Conservation (phyloP, 768 basidiomycete species). For the Tulasnella calospora region DNA sequence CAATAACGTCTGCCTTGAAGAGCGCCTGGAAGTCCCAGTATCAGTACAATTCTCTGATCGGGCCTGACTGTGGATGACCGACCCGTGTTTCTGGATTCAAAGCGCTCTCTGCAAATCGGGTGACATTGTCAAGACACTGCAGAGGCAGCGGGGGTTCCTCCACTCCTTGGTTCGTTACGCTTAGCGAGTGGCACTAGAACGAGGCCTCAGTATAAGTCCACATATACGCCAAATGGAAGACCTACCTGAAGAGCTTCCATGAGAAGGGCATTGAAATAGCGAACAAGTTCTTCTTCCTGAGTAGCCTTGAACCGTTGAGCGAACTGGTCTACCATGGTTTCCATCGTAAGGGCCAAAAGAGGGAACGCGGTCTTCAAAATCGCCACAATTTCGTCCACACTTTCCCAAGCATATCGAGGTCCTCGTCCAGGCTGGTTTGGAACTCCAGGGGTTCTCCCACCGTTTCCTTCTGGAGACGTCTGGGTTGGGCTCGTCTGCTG, state of each 20-base stretch:
- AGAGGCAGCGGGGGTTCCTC: constrained; percentile 39
- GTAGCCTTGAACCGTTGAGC: constrained; percentile 80
- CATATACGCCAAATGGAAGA: background rate
- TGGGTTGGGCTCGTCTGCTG: background rate
- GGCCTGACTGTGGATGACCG: background rate
- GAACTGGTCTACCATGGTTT: constrained; percentile 96
- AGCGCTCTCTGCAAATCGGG: constrained; percentile 38
- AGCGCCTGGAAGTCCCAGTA: constrained; percentile 52
- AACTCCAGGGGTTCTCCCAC: constrained; percentile 28
- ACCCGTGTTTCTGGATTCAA: constrained; percentile 32
- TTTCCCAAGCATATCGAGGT: constrained; percentile 67
- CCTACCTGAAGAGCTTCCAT: constrained; percentile 80
- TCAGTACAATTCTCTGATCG: background rate
- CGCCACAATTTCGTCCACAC: constrained; percentile 89
- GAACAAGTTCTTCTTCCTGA: constrained; percentile 90
- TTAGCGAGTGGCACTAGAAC: constrained; percentile 39
- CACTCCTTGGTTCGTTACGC: constrained; percentile 33
- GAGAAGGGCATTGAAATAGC: constrained; percentile 79
- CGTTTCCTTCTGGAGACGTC: constrained; percentile 12
- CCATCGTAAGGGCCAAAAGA: constrained; percentile 87
- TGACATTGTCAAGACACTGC: constrained; percentile 38
- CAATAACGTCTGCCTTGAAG: constrained; percentile 87
- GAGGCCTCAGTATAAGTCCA: background rate
- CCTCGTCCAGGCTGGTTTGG: constrained; percentile 31
- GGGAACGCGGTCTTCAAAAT: constrained; percentile 95